Evolutionary conservation across 2,329 filamentous ascomycete species (phyloP), one percentile per base, ranked within the genome.

Genomic region (Pseudogymnoascus sp.): DNA sequence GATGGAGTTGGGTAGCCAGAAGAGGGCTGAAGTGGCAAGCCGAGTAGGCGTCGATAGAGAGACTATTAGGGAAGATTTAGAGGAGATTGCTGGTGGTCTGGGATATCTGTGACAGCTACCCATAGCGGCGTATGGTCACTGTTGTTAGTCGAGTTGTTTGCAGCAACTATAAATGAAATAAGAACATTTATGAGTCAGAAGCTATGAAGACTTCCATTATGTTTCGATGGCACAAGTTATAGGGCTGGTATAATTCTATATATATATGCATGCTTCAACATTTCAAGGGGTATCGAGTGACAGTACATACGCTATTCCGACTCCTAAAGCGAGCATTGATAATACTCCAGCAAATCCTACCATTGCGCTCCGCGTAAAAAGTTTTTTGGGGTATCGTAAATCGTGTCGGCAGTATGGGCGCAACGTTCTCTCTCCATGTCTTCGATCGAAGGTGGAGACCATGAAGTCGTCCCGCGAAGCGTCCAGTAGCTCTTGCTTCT

Each of bases 21-120:
- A 87, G 66, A 79, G 87, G 67, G 81, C 79, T 5, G 92, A 96
- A 74, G 85, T 93, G 52, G 82, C 90, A 1, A 83, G 85, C 0
- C 83, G 91, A 66, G 87, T 89, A 2, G 92, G 91, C 9, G 82
- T 78, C 0, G 82, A 84, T 65, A 80, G 84, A 18, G 87, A 83
- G 75, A 85, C 87, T 70, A 79, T 92, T 67, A 80, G 87, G 69
- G 84, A 80, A 1, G 89, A 94, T 77, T 72, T 92, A 69, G 86
- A 88, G 67, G 79, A 79, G 1, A 74, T 84, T 63, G 65, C 89
- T 31, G 80, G 80, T 62, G 88, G 88, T 0, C 72, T 92, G 71
- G 77, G 75, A 25, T 86, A 82, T 72, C 78, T 84, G 65, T 81
- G 64, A 33, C n/a, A 55, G 48, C 15, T 4, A 55, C 29, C n/a